Percentiles rank a stretch among this genome's conserved stretches.
Evolutionary conservation across 2,329 filamentous ascomycete species (phyloP).

Genomic region (Colletotrichum abscissum): DNA sequence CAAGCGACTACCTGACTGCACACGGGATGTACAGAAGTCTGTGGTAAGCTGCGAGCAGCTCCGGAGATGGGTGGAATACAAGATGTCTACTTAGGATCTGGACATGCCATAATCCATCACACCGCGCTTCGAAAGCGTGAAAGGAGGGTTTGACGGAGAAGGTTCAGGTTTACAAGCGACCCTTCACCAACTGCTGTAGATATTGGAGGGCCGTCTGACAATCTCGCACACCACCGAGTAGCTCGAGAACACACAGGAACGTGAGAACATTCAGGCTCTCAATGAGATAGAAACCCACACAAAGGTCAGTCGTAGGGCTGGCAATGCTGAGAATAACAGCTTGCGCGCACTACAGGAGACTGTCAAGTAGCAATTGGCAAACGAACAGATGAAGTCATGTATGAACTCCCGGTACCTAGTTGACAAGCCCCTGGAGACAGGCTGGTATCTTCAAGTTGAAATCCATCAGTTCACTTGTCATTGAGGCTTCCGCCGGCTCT

Average conservation of each 20-base stretch:
- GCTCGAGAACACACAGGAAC: constrained; percentile 46
- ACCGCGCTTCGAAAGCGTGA: constrained; percentile 38
- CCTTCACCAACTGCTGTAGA: constrained; percentile 39
- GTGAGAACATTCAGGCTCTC: constrained; percentile 44
- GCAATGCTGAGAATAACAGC: too few relatives aligned
- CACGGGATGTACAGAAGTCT: not conserved
- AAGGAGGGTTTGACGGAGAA: constrained; percentile 44
- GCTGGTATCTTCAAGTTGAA: constrained; percentile 50
- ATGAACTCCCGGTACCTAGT: constrained; percentile 42
- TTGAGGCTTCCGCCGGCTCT: constrained; percentile 37
- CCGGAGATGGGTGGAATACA: constrained; percentile 39
- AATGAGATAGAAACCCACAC: constrained; percentile 44
- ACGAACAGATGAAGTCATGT: constrained; percentile 39
- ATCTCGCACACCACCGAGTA: constrained; percentile 43
- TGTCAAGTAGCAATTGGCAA: too few relatives aligned
- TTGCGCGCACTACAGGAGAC: not conserved
- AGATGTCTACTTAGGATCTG: constrained; percentile 37
- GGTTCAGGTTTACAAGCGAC: constrained; percentile 28
- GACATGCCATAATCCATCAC: constrained; percentile 43
- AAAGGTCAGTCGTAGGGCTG: not conserved
- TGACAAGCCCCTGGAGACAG: constrained; percentile 39
- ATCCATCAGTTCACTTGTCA: constrained; percentile 50
- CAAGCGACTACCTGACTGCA: constrained; percentile 7
- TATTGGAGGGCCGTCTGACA: constrained; percentile 43
- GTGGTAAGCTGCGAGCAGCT: constrained; percentile 28